Conservation (phyloP, 2,329 filamentous ascomycete species). For the Mariannaea elegans region DNA sequence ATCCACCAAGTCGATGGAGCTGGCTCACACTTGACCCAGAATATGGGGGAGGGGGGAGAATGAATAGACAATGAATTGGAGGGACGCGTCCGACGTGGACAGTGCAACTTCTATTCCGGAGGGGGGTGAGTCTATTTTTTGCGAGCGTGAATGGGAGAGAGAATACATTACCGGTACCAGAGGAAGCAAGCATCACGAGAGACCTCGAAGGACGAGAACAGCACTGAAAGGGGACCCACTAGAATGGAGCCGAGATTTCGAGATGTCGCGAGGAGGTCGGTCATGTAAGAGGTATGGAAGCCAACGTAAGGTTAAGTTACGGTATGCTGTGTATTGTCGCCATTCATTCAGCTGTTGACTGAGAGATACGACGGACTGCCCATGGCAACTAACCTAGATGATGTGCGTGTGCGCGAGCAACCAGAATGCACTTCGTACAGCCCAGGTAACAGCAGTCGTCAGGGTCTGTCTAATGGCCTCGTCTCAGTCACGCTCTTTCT, state of each 20-base stretch:
- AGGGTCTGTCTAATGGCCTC: no score
- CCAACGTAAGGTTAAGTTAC: not conserved
- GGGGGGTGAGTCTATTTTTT: slow-evolving; percentile 11
- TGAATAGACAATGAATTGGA: slow-evolving; percentile 3
- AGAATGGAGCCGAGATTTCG: not conserved
- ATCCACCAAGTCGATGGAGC: slow-evolving; percentile 33
- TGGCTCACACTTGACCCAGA: slow-evolving; percentile 19
- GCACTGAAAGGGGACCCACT: not conserved
- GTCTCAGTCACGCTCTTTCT: not conserved
- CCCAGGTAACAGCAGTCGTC: no score
- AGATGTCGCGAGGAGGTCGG: not conserved
- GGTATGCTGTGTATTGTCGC: not conserved
- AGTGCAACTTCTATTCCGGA: slow-evolving; percentile 9
- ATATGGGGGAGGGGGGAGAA: slow-evolving; percentile 24
- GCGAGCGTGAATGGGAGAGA: slow-evolving; percentile 3
- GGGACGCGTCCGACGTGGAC: slow-evolving; percentile 10
- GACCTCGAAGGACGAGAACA: not conserved
- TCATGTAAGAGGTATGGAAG: no score
- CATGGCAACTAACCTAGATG: not conserved
- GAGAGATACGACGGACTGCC: not conserved
- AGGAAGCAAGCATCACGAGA: no score
- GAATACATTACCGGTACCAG: not conserved
- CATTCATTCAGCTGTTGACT: not conserved
- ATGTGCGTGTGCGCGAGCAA: not conserved
- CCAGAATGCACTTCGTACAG: no score